Evolutionary conservation across 83 land plant species (phyloP).

Genomic region (Isoetes engelmannii): DNA sequence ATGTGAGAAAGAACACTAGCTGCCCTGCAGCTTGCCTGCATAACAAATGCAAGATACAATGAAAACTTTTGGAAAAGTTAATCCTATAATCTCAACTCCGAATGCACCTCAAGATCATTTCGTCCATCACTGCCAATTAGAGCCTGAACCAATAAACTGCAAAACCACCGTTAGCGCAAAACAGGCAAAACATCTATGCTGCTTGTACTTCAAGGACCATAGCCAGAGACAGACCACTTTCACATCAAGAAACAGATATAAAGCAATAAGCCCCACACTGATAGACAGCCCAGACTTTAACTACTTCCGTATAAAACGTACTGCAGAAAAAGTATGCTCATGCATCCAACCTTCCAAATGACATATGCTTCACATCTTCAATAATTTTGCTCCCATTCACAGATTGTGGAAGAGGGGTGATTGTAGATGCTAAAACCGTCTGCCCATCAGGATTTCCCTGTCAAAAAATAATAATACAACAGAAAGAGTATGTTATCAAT

Average conservation of each 20-base stretch:
- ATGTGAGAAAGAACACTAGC: constrained; percentile 86
- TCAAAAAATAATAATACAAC: background rate
- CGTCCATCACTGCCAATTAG: constrained; percentile 54
- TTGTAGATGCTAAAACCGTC: constrained; percentile 73
- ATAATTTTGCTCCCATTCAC: constrained; percentile 25
- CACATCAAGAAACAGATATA: no score
- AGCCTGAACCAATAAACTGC: constrained; percentile 82
- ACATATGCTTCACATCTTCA: constrained; percentile 44
- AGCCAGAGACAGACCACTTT: no score
- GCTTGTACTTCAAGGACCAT: background rate
- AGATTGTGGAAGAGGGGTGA: constrained; percentile 69
- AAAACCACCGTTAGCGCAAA: background rate
- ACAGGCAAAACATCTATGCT: background rate
- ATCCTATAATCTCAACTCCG: background rate
- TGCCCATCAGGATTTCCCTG: constrained; percentile 98
- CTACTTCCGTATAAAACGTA: no score
- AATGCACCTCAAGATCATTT: constrained; percentile 76
- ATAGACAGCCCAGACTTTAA: no score
- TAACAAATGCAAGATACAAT: background rate
- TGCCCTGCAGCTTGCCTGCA: constrained; percentile 89
- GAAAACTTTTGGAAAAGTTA: background rate
- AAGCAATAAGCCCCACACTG: no score
- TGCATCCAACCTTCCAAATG: constrained; percentile 83
- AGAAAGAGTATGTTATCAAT: background rate
- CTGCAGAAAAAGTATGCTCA: background rate